Percentiles rank a stretch among this genome's conserved stretches.
Conservation (phyloP, 495 filamentous ascomycete genomes). For the Tuber microsphaerosporum region DNA sequence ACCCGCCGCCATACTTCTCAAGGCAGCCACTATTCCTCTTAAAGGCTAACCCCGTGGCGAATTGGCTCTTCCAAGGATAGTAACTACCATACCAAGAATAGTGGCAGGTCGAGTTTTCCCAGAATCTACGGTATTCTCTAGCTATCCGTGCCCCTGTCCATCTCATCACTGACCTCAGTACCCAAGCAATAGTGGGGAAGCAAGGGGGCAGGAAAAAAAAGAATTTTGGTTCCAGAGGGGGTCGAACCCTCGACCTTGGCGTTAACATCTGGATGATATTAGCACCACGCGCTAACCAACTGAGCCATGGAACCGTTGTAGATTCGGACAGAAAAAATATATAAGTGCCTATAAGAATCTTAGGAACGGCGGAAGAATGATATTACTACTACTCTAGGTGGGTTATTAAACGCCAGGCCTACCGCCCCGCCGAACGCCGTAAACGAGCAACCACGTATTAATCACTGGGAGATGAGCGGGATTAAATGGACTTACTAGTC, state of each 20-base stretch:
- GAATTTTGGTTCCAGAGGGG: conserved; percentile 29
- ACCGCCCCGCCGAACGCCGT: not conserved
- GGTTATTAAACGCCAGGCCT: not conserved
- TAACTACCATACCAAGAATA: no score
- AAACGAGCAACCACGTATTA: not conserved
- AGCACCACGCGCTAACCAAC: conserved; percentile 37
- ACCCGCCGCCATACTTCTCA: no score
- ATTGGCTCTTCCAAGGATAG: no score
- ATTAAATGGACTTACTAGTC: not conserved
- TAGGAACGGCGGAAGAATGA: not conserved
- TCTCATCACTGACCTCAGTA: no score
- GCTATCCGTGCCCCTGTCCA: no score
- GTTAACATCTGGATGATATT: conserved; percentile 30
- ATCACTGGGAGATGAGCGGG: not conserved
- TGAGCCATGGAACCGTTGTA: conserved; percentile 32
- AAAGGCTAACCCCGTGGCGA: no score
- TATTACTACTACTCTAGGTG: not conserved
- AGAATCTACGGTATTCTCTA: no score
- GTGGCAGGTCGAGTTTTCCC: no score
- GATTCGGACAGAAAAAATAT: not conserved
- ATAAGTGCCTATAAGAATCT: not conserved
- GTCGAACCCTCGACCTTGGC: conserved; percentile 36
- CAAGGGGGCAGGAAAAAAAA: not conserved
- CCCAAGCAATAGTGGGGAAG: not conserved
- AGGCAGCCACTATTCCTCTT: no score